Percentiles rank a stretch among this genome's conserved stretches.
Evolutionary conservation across 768 basidiomycete genomes (phyloP).

Genomic region (Russula sp.): DNA sequence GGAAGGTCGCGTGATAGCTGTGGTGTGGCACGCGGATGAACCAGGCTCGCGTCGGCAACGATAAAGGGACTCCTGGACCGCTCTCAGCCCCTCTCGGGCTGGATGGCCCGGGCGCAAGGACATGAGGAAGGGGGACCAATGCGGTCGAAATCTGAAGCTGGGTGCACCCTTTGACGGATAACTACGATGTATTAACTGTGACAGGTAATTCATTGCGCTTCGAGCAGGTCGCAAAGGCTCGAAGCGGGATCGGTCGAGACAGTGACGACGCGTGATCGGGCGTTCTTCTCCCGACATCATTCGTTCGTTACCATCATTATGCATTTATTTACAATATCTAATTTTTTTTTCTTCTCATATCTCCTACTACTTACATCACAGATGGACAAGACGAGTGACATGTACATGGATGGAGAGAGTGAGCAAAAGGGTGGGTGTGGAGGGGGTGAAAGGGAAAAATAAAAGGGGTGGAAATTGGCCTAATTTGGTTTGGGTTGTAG

Average conservation of each 20-base stretch:
- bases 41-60: neutral
- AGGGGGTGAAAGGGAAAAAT: neutral
- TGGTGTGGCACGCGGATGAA: neutral
- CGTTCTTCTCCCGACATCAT: slow-evolving; percentile 16
- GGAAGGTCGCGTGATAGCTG: slow-evolving; percentile 16
- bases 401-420: neutral
- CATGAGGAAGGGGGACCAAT: neutral
- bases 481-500: slow-evolving; percentile 6
- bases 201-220: slow-evolving; percentile 4
- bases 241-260: neutral
- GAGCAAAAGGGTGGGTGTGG: neutral
- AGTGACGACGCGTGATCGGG: slow-evolving; percentile 17
- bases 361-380: neutral
- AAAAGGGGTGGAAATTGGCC: neutral
- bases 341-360: neutral
- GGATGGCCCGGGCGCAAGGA: neutral
- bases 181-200: neutral
- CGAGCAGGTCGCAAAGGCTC: slow-evolving; percentile 4
- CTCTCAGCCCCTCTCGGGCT: neutral
- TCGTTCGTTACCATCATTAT: slow-evolving; percentile 5
- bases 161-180: neutral
- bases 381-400: neutral
- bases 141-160: neutral
- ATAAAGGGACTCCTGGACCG: neutral
- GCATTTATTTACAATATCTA: neutral